phyloP scores from a whole-genome alignment of 805 yeast species.

The Yarrowia yakushimensis region DNA sequence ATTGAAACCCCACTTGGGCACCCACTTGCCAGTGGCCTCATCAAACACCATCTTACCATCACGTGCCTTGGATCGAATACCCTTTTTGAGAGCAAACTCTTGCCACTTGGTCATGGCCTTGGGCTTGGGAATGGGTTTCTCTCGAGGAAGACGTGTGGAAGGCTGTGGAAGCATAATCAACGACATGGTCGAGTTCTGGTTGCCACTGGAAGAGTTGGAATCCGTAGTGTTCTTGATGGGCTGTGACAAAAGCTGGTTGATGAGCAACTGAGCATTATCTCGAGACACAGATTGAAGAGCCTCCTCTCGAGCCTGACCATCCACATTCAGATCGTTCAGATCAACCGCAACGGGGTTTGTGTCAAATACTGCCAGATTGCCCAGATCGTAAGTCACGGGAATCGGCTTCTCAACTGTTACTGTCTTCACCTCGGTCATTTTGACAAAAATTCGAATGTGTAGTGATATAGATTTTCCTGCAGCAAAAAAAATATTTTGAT shows the following conservation, averaged over 20 bases:
- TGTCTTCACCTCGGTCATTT: constrained; percentile 18
- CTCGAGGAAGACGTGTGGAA: constrained; percentile 80
- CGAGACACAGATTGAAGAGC: constrained; percentile 66
- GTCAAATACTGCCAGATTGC: constrained; percentile 87
- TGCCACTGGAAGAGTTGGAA: constrained; percentile 53
- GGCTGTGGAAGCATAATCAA: constrained; percentile 84
- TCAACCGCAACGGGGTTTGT: constrained; percentile 74
- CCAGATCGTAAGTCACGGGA: constrained; percentile 85
- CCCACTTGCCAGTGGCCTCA: constrained; percentile 92
- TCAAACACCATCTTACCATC: constrained; percentile 87
- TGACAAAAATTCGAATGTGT: too few relatives aligned
- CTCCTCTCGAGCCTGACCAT: constrained; percentile 56
- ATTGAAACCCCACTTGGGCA: constrained; percentile 96
- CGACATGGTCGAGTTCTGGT: constrained; percentile 66
- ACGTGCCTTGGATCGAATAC: constrained; percentile 85
- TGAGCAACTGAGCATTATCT: constrained; percentile 86
- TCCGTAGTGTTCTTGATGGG: constrained; percentile 88
- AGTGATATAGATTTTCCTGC: background rate
- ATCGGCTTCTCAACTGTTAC: constrained; percentile 73
- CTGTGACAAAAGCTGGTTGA: constrained; percentile 83
- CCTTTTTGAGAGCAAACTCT: constrained; percentile 90
- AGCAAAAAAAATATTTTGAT: constrained; percentile 5
- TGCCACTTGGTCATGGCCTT: constrained; percentile 97
- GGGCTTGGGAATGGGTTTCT: constrained; percentile 89
- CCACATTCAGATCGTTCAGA: constrained; percentile 44